Conservation (phyloP, 805 yeast genomes). For the Ogataea kodamae region DNA sequence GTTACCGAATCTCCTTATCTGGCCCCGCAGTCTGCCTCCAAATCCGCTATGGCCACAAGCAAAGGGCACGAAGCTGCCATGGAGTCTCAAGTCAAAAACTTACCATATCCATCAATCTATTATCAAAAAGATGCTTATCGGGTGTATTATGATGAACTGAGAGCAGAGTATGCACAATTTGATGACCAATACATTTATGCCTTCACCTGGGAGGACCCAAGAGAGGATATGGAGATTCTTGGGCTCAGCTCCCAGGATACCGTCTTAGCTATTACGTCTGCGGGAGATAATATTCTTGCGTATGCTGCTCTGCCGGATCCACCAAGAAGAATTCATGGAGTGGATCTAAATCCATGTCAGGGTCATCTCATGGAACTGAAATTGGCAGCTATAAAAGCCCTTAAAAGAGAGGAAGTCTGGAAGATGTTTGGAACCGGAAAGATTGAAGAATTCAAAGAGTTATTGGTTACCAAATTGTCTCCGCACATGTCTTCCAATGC, state of each 20-base stretch:
- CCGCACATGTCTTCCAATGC: constrained; percentile 77
- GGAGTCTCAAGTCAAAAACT: constrained; percentile 52
- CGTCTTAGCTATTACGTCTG: constrained; percentile 79
- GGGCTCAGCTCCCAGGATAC: constrained; percentile 62
- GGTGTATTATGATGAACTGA: constrained; percentile 72
- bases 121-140: constrained; percentile 78
- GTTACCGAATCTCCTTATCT: constrained; percentile 82
- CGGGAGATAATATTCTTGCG: constrained; percentile 76
- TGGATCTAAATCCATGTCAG: constrained; percentile 80
- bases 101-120: constrained; percentile 78
- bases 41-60: constrained; percentile 37
- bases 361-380: constrained; percentile 77
- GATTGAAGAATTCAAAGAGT: constrained; percentile 46
- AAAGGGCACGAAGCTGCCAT: constrained; percentile 81
- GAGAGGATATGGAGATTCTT: constrained; percentile 69
- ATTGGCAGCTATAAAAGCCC: constrained; percentile 61
- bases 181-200: constrained; percentile 79
- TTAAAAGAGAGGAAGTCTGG: constrained; percentile 64
- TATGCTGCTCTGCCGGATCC: constrained; percentile 71
- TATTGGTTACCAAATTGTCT: constrained; percentile 54
- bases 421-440: constrained; percentile 72
- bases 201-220: constrained; percentile 89
- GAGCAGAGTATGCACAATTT: constrained; percentile 66
- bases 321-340: constrained; percentile 78
- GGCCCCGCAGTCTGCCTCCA: constrained; percentile 48